Conservation (phyloP, 352 stramenopile genomes). For the Elongisporangium prolatum region DNA sequence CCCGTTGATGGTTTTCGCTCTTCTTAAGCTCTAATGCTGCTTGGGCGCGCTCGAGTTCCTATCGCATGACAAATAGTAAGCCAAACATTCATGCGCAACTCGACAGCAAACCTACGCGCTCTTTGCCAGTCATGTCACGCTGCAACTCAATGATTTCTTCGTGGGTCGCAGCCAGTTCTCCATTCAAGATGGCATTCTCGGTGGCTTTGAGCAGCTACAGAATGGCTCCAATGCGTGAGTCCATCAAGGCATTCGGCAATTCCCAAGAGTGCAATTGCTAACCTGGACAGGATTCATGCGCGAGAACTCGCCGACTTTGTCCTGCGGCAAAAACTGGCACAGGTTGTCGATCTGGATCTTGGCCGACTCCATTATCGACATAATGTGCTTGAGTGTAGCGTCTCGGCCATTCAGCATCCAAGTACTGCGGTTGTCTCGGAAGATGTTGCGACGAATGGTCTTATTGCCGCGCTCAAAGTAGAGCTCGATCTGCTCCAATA, state of each 20-base stretch:
- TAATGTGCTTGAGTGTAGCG: conserved; percentile 63
- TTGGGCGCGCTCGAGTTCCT: conserved; percentile 63
- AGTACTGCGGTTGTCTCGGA: conserved; percentile 83
- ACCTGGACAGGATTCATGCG: conserved; percentile 60
- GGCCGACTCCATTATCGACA: conserved; percentile 75
- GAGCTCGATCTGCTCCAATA: conserved; percentile 91
- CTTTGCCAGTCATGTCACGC: conserved; percentile 63
- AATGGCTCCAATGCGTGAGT: background rate
- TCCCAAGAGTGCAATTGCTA: background rate
- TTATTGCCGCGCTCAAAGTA: conserved; percentile 71
- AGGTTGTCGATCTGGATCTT: conserved; percentile 98
- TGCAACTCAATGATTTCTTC: conserved; percentile 80
- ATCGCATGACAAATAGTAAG: background rate
- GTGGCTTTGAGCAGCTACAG: conserved; percentile 71
- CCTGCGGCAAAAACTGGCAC: conserved; percentile 98
- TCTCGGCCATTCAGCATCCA: conserved; percentile 78
- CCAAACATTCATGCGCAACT: background rate
- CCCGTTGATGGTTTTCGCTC: conserved; percentile 71
- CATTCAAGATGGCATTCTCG: conserved; percentile 68
- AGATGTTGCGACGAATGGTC: conserved; percentile 90
- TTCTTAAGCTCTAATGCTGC: conserved; percentile 77
- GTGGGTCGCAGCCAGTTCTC: conserved; percentile 64
- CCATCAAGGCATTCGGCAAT: background rate
- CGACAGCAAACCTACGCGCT: conserved; percentile 28
- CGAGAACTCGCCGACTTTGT: conserved; percentile 92